These are phyloP conservation scores for Centaurea solstitialis DNA, from an alignment of 129 eudicot species.

Conservation along the genomic window DNA sequence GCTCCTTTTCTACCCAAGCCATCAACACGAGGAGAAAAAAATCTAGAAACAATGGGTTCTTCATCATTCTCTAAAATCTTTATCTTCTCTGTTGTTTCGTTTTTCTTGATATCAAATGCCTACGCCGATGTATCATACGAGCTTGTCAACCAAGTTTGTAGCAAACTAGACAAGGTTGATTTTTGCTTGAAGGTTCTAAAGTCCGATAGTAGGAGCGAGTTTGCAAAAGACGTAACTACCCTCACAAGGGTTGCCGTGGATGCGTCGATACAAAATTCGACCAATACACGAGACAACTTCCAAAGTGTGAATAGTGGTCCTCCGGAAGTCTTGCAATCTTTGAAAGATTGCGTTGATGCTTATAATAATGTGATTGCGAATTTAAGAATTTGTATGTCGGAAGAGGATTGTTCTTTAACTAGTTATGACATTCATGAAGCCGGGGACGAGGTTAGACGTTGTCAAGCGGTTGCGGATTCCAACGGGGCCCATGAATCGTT, in stretches of 20 bases:
- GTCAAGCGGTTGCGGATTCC: slow-evolving; percentile 16
- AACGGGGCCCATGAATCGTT: slow-evolving; percentile 30
- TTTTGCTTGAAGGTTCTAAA: slow-evolving; percentile 21
- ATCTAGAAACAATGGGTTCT: slow-evolving; percentile 5
- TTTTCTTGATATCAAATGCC: not conserved
- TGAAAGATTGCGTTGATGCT: not conserved
- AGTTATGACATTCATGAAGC: slow-evolving; percentile 22
- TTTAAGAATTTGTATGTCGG: not conserved
- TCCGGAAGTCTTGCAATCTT: slow-evolving; percentile 7
- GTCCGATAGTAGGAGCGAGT: slow-evolving; percentile 8
- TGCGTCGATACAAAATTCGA: slow-evolving; percentile 5
- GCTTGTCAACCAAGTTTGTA: slow-evolving; percentile 21
- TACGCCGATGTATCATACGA: not conserved
- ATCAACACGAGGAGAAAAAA: not conserved
- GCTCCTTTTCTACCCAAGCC: not conserved
- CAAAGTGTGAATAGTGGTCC: slow-evolving; percentile 1
- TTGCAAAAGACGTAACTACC: slow-evolving; percentile 2
- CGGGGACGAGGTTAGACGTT: slow-evolving; percentile 21
- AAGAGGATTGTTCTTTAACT: slow-evolving; percentile 17
- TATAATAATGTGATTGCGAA: not conserved
- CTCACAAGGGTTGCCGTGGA: slow-evolving; percentile 14
- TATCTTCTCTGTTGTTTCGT: not conserved
- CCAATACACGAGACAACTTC: slow-evolving; percentile 8
- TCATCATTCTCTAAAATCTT: slow-evolving; percentile 6
- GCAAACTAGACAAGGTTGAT: not conserved